Conservation (phyloP, 2,329 filamentous ascomycete genomes). For the Colletotrichum tamarilloi region DNA sequence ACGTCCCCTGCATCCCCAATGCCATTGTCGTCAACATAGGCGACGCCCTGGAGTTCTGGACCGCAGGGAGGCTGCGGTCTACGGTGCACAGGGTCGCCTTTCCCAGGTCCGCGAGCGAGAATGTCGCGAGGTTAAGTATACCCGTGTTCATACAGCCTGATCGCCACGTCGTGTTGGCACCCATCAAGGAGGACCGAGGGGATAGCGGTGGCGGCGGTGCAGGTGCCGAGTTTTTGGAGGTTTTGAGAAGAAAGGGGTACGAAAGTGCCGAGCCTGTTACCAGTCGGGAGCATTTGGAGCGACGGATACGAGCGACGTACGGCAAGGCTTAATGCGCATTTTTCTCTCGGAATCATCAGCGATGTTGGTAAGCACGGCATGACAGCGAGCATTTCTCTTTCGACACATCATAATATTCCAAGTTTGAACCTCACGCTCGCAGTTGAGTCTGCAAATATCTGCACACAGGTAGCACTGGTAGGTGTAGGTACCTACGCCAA, state of each 20-base stretch:
- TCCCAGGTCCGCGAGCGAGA: constrained; percentile 41
- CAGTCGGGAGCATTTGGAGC: constrained; percentile 29
- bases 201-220: background rate
- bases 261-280: constrained; percentile 28
- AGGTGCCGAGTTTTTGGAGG: constrained; percentile 25
- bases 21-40: constrained; percentile 83
- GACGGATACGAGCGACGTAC: constrained; percentile 34
- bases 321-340: background rate
- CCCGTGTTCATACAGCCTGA: constrained; percentile 36
- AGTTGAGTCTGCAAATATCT: background rate
- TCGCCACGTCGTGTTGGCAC: constrained; percentile 29
- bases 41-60: constrained; percentile 85
- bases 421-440: background rate
- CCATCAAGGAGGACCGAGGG: background rate
- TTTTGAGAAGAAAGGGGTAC: constrained; percentile 33
- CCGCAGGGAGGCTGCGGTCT: constrained; percentile 84
- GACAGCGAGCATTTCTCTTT: background rate
- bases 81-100: constrained; percentile 93
- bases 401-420: background rate
- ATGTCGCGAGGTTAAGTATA: constrained; percentile 34
- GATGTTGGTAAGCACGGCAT: background rate
- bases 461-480: background rate
- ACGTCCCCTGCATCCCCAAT: constrained; percentile 31
- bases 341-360: background rate
- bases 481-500: background rate